Evolutionary conservation across 2,329 filamentous ascomycete species (phyloP).

Genomic region (Fusarium redolens): DNA sequence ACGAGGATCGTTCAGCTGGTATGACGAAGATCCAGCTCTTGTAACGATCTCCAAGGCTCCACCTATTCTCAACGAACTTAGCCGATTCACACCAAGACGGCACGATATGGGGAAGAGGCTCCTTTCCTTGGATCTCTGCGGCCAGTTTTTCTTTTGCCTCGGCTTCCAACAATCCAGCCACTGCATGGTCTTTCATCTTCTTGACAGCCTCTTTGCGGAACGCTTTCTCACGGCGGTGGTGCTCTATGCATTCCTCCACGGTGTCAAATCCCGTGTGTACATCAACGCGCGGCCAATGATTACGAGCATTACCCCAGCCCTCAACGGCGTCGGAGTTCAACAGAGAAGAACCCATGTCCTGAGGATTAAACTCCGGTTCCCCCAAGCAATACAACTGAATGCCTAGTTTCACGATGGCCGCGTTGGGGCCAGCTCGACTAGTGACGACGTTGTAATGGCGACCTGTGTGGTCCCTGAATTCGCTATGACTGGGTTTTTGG

Average conservation of each 20-base stretch:
- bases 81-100: slow-evolving; percentile 21
- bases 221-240: slow-evolving; percentile 23
- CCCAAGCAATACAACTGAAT: slow-evolving; percentile 31
- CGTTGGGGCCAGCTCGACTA: background rate
- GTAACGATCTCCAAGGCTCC: background rate
- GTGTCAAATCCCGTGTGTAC: slow-evolving; percentile 13
- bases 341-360: background rate
- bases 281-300: slow-evolving; percentile 22
- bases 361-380: background rate
- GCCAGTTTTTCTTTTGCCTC: slow-evolving; percentile 7
- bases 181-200: slow-evolving; percentile 7
- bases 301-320: background rate
- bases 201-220: background rate
- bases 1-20: slow-evolving; percentile 8
- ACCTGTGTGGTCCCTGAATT: slow-evolving; percentile 51
- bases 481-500: background rate
- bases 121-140: slow-evolving; percentile 11
- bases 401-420: slow-evolving; percentile 16
- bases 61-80: background rate
- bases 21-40: slow-evolving; percentile 28
- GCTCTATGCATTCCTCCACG: slow-evolving; percentile 26
- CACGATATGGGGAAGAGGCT: slow-evolving; percentile 32
- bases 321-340: background rate
- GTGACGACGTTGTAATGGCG: background rate
- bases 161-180: slow-evolving; percentile 7